Conservation (phyloP, 2,329 filamentous ascomycete genomes). For the Niveomyces coronatus region DNA sequence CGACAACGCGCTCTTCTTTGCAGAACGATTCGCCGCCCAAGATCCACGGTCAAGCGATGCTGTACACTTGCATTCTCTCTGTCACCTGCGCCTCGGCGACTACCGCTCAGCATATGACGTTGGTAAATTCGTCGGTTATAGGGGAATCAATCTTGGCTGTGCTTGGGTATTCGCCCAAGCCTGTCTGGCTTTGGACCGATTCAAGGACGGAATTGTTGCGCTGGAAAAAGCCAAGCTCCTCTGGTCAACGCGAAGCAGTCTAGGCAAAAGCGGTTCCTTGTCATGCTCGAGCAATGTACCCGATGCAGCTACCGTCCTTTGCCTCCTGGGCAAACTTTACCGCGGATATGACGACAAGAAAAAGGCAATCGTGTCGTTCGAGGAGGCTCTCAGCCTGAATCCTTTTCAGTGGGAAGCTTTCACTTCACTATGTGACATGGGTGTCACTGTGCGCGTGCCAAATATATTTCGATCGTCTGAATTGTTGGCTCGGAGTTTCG, state of each 20-base stretch:
- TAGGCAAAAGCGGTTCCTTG: slow-evolving; percentile 75
- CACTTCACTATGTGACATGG: slow-evolving; percentile 76
- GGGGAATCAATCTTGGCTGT: slow-evolving; percentile 72
- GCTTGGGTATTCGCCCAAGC: slow-evolving; percentile 87
- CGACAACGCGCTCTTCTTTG: slow-evolving; percentile 88
- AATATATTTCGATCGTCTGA: slow-evolving; percentile 78
- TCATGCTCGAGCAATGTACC: slow-evolving; percentile 59
- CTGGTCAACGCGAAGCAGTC: slow-evolving; percentile 66
- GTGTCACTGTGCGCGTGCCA: slow-evolving; percentile 65
- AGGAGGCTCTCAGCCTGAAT: slow-evolving; percentile 79
- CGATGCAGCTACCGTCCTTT: slow-evolving; percentile 75
- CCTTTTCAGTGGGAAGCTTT: slow-evolving; percentile 99
- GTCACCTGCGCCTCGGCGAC: slow-evolving; percentile 73
- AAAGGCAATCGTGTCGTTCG: slow-evolving; percentile 76
- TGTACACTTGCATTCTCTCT: slow-evolving; percentile 72
- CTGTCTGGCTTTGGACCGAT: slow-evolving; percentile 68
- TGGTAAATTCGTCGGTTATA: slow-evolving; percentile 59
- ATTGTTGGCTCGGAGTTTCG: slow-evolving; percentile 36
- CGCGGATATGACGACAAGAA: slow-evolving; percentile 71
- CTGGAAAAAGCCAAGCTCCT: slow-evolving; percentile 71
- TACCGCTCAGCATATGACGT: slow-evolving; percentile 78
- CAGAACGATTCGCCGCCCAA: slow-evolving; percentile 74
- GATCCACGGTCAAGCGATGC: slow-evolving; percentile 75
- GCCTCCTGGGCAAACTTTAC: slow-evolving; percentile 79
- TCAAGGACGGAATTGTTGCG: slow-evolving; percentile 70